Conservation (phyloP, 768 basidiomycete genomes). For the Clitopilus passeckerianus region DNA sequence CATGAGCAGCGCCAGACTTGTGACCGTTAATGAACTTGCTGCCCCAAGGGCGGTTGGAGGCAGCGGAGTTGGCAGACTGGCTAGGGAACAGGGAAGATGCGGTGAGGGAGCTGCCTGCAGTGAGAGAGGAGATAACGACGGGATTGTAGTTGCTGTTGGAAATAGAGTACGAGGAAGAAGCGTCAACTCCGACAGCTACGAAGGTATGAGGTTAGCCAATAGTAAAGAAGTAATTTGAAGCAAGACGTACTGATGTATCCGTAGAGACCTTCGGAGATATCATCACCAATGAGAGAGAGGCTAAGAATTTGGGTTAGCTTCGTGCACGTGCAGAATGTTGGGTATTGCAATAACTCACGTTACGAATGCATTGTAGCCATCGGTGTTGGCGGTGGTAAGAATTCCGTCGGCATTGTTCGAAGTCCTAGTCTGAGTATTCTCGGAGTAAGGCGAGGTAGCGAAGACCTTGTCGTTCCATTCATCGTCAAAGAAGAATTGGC, state of each 20-base stretch:
- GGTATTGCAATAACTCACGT: slow-evolving; percentile 8
- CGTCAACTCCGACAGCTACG: slow-evolving; percentile 4
- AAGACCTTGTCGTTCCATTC: slow-evolving; percentile 21
- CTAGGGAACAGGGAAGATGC: background rate
- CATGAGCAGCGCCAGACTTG: background rate
- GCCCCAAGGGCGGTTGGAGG: background rate
- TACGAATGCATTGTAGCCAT: slow-evolving; percentile 22
- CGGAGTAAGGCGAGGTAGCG: slow-evolving; percentile 19
- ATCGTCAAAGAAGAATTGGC: slow-evolving; percentile 31
- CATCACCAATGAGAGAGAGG: slow-evolving; percentile 8
- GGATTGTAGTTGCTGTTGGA: background rate
- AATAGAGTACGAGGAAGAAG: background rate
- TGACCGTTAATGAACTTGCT: background rate
- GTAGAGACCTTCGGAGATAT: slow-evolving; percentile 14
- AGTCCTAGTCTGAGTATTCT: slow-evolving; percentile 19
- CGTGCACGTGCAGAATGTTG: background rate
- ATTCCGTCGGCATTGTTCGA: slow-evolving; percentile 25
- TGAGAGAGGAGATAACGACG: background rate
- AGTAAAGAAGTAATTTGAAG: background rate
- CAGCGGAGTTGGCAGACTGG: background rate
- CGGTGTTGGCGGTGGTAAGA: slow-evolving; percentile 12
- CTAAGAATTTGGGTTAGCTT: background rate
- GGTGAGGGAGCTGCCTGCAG: background rate
- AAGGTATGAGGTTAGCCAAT: background rate
- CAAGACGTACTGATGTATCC: slow-evolving; percentile 19